Conservation (phyloP, 805 yeast genomes). For the Kregervanrija pseudodelftensis region DNA sequence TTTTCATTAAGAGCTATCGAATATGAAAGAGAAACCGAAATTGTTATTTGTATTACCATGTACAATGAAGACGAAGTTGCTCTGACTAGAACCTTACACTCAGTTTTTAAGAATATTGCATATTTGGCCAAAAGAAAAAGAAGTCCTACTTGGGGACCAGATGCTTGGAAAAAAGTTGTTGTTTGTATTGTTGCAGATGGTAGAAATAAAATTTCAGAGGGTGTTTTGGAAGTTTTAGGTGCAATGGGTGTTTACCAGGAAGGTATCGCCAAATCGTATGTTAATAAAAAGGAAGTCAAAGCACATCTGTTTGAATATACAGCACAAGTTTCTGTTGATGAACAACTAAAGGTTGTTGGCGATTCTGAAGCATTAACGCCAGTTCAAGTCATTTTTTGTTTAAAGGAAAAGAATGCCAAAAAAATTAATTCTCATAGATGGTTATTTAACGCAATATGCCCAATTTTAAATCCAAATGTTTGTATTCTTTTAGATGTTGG, state of each 20-base stretch:
- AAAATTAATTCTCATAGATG: constrained; percentile 97
- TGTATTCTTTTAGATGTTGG: constrained; percentile 93
- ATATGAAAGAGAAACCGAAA: constrained; percentile 83
- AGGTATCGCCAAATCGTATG: constrained; percentile 91
- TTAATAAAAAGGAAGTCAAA: constrained; percentile 83
- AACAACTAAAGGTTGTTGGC: constrained; percentile 83
- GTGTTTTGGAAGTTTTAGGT: constrained; percentile 80
- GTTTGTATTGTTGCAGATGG: constrained; percentile 93
- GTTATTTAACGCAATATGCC: constrained; percentile 94
- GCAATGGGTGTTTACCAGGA: constrained; percentile 97
- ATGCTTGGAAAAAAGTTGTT: constrained; percentile 95
- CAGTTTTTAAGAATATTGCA: constrained; percentile 87
- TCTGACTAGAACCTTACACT: constrained; percentile 89
- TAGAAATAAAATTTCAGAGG: constrained; percentile 76
- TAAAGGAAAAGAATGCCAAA: constrained; percentile 87
- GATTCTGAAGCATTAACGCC: constrained; percentile 89
- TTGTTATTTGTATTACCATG: constrained; percentile 92
- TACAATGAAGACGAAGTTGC: constrained; percentile 91
- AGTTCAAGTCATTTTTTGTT: constrained; percentile 85
- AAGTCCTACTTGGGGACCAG: constrained; percentile 90
- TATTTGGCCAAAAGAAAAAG: constrained; percentile 75
- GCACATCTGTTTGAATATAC: constrained; percentile 96
- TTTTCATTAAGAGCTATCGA: constrained; percentile 83
- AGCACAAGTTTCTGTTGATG: constrained; percentile 88
- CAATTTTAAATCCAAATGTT: constrained; percentile 85